Conservation (phyloP, 2,329 filamentous ascomycete species). For the Penicillium digitatum region DNA sequence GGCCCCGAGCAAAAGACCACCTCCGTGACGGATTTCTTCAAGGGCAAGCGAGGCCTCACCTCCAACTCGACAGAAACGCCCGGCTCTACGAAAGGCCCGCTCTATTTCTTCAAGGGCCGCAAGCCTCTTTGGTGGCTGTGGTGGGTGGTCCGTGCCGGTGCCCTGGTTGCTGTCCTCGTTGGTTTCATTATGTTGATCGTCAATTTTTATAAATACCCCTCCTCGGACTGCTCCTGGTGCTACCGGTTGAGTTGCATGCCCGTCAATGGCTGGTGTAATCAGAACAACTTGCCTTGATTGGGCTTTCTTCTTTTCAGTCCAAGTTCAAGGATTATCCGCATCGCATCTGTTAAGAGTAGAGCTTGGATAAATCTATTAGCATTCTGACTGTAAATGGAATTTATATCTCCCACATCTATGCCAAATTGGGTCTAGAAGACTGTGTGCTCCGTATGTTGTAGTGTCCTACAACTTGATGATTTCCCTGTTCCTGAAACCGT, state of each 20-base stretch:
- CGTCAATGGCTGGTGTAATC: slow-evolving; percentile 45
- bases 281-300: slow-evolving; percentile 29
- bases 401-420: not conserved
- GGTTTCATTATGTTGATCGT: slow-evolving; percentile 82
- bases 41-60: slow-evolving; percentile 55
- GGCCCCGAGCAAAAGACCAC: slow-evolving; percentile 41
- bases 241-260: slow-evolving; percentile 85
- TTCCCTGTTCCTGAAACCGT: not conserved
- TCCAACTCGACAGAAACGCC: slow-evolving; percentile 8
- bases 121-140: slow-evolving; percentile 96
- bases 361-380: not conserved
- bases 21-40: slow-evolving; percentile 48
- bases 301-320: not conserved
- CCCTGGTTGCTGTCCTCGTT: slow-evolving; percentile 74
- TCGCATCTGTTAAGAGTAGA: not conserved
- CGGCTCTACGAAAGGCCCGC: slow-evolving; percentile 15
- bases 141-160: slow-evolving; percentile 81
- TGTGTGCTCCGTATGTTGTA: no score
- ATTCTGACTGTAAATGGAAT: slow-evolving; percentile 6
- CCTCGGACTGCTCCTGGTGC: slow-evolving; percentile 79
- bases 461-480: not conserved
- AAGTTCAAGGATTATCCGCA: not conserved
- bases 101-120: slow-evolving; percentile 83
- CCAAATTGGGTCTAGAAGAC: not conserved
- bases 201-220: slow-evolving; percentile 79